phyloP scores from a whole-genome alignment of 257 asterid species.

The Apocynum venetum region DNA sequence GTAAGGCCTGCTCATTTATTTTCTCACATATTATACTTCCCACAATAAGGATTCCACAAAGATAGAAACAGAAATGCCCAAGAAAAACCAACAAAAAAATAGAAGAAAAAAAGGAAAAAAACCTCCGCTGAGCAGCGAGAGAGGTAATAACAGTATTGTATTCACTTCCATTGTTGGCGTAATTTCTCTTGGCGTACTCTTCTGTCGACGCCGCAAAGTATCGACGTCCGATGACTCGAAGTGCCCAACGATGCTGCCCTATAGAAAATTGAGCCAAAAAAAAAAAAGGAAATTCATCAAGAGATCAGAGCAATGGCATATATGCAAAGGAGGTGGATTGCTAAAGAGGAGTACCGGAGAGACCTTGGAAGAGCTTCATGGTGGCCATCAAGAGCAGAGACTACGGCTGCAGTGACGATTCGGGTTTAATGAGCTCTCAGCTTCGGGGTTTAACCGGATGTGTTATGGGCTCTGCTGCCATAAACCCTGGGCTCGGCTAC shows the following conservation, averaged over 20 bases:
- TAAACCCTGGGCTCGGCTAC: background rate
- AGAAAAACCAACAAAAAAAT: background rate
- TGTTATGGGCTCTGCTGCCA: background rate
- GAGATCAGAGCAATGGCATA: background rate
- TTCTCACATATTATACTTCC: background rate
- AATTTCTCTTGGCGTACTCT: slow-evolving; percentile 67
- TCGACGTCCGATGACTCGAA: slow-evolving; percentile 61
- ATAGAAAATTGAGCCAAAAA: slow-evolving; percentile 1
- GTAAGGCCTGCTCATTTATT: slow-evolving; percentile 36
- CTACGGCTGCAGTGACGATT: background rate
- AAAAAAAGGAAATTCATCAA: background rate
- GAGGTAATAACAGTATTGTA: slow-evolving; percentile 79
- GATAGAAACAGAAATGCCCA: slow-evolving; percentile 2
- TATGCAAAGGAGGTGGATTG: background rate
- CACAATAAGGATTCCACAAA: background rate
- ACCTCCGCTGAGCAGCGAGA: slow-evolving; percentile 67
- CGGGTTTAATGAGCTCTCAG: background rate
- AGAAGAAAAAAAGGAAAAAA: background rate
- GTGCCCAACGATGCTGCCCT: slow-evolving; percentile 48
- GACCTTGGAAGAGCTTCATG: slow-evolving; percentile 58
- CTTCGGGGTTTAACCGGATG: background rate
- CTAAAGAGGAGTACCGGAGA: slow-evolving; percentile 35
- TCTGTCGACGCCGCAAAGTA: slow-evolving; percentile 54
- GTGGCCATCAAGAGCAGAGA: background rate
- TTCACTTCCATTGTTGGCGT: slow-evolving; percentile 72